Conservation (phyloP, 1,284 basidiomycete genomes). For the Trametes sp. region DNA sequence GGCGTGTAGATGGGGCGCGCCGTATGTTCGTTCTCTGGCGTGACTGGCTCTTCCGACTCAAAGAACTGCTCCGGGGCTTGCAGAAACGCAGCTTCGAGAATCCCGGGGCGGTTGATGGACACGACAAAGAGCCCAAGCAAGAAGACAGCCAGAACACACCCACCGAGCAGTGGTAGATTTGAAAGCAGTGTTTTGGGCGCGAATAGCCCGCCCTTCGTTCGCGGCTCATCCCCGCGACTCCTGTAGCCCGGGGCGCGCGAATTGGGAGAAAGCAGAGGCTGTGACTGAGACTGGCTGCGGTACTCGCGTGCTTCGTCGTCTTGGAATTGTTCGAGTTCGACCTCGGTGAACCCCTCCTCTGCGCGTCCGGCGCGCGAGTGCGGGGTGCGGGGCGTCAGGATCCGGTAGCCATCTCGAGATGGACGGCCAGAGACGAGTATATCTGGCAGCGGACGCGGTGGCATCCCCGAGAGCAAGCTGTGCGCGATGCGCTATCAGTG, state of each 20-base stretch:
- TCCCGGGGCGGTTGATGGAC: constrained; percentile 57
- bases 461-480: constrained; percentile 9
- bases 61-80: constrained; percentile 28
- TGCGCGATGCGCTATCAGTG: not conserved
- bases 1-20: not conserved
- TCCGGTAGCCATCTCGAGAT: constrained; percentile 44
- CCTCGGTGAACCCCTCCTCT: constrained; percentile 59
- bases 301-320: constrained; percentile 51
- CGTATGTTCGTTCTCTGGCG: constrained; percentile 7
- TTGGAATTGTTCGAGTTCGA: constrained; percentile 52
- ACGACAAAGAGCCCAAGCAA: constrained; percentile 59
- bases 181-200: constrained; percentile 22
- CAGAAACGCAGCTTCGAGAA: constrained; percentile 55
- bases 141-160: constrained; percentile 54
- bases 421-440: constrained; percentile 44
- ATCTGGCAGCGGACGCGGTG: constrained; percentile 25
- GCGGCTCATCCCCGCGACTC: constrained; percentile 46
- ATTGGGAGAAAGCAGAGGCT: constrained; percentile 58
- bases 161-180: constrained; percentile 50
- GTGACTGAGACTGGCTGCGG: constrained; percentile 45
- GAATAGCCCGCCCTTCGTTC: constrained; percentile 17
- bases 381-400: constrained; percentile 68
- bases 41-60: constrained; percentile 22
- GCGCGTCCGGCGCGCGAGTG: constrained; percentile 65
- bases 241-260: constrained; percentile 50